phyloP scores from a whole-genome alignment of 2,329 filamentous ascomycete species.

The Fusarium newnesense region DNA sequence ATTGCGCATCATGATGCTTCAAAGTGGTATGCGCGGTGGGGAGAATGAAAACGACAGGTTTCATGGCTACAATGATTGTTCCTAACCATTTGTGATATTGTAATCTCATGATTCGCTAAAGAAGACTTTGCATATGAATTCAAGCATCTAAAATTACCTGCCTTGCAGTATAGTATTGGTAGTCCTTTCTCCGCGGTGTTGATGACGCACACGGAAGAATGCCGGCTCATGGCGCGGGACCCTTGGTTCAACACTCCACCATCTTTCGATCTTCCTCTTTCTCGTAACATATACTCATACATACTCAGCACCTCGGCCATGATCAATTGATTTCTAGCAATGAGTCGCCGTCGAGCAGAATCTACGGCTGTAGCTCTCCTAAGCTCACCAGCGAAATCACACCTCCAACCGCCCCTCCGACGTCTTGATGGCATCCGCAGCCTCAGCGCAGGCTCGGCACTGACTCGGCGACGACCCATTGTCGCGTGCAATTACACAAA shows the following conservation, averaged over 20 bases:
- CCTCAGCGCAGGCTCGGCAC: slow-evolving; percentile 19
- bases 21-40: slow-evolving; percentile 24
- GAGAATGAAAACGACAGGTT: slow-evolving; percentile 39
- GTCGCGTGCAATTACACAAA: slow-evolving; percentile 6
- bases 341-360: slow-evolving; percentile 45
- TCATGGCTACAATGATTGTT: slow-evolving; percentile 23
- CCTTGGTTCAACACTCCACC: slow-evolving; percentile 27
- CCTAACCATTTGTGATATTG: not conserved
- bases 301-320: slow-evolving; percentile 32
- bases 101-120: not conserved
- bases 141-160: not conserved
- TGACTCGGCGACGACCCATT: slow-evolving; percentile 20
- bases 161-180: not conserved
- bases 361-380: slow-evolving; percentile 43
- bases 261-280: slow-evolving; percentile 23
- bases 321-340: slow-evolving; percentile 45
- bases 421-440: slow-evolving; percentile 31
- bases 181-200: not conserved
- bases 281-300: slow-evolving; percentile 3
- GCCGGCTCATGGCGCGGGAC: slow-evolving; percentile 29
- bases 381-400: slow-evolving; percentile 31
- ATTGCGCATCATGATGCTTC: slow-evolving; percentile 37
- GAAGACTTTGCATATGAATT: not conserved
- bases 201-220: slow-evolving; percentile 36
- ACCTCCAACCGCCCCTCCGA: slow-evolving; percentile 10